Evolutionary conservation across 2,329 filamentous ascomycete species (phyloP).

Genomic region (Pseudogymnoascus sp.): DNA sequence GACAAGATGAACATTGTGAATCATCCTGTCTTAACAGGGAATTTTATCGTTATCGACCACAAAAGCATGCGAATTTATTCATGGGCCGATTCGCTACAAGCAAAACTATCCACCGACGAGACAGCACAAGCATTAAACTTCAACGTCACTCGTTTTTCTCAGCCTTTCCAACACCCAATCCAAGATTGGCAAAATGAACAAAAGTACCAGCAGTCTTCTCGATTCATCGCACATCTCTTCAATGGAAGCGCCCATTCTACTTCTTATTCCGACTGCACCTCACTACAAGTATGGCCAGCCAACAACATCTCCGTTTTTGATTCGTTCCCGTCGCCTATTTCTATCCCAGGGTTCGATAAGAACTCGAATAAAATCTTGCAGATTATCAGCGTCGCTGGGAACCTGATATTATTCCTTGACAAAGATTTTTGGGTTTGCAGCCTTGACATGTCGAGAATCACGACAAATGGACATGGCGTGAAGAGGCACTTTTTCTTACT

Average conservation of each 20-base stretch:
- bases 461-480: neutral
- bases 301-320: neutral
- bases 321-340: neutral
- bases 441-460: conserved; percentile 15
- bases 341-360: neutral
- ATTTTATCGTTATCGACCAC: neutral
- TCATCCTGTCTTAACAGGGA: neutral
- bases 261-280: neutral
- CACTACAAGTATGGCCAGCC: neutral
- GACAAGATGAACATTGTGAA: neutral
- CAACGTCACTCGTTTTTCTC: neutral
- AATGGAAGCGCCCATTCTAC: neutral
- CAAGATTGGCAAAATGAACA: neutral
- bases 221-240: neutral
- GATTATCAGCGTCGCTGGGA: conserved; percentile 17
- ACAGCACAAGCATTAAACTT: neutral
- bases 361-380: conserved; percentile 7
- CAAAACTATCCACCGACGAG: neutral
- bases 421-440: conserved; percentile 26
- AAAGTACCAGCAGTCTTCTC: neutral
- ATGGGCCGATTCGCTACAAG: neutral
- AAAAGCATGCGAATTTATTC: neutral
- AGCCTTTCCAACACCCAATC: neutral
- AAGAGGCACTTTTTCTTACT: conserved; percentile 20
- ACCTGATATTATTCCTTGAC: conserved; percentile 23